Base-by-base conservation (phyloP, 495 filamentous ascomycete genomes). In the Pyronema omphalodes region DNA sequence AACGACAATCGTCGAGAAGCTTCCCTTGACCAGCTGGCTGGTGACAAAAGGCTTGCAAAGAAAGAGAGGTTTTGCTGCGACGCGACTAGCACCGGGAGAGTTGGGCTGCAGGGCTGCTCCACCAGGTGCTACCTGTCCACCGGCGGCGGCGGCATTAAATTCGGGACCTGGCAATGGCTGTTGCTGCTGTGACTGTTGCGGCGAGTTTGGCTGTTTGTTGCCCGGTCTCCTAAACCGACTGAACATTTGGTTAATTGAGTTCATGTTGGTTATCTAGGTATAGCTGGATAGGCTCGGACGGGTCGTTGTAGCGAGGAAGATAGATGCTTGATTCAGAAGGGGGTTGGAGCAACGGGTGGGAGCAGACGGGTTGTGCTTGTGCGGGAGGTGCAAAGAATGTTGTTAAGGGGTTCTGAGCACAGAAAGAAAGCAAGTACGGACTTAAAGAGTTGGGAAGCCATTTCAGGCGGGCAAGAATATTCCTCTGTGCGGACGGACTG, bases 1-100 rank as follows among this genome's bases (percentile, higher is more conserved):
- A 39, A 80, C 80, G 59, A 81, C 83, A 53, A 86, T 68, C 9
- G 82, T 85, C 72, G 83, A 78, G 66, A 86, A 85, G 65, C 84
- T 86, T 44, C 82, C 82, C 64, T 80, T 83, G 51, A 85, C 82
- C 44, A 66, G 55, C 41, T 65, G 62, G 35, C 63, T 60, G 19
- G 64, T 66, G 48, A 66, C 63, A 51, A 66, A 66, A 15, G 63
- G 63, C 60, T 66, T 65, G 51, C 63, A 66, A 23, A 66, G 54
- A 54, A 65, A 65, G 17, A 66, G 43, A 3, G 63, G 63, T 41
- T 64, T 65, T 45, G 61, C 54, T 19, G 63, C 65, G 57, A 62
- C 51, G 51, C 62, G 51, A 37, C 35, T 12, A 40, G 14, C 14
- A 18, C 11, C 23, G 35, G 50, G 50, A 3, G 50, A 52, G 19